phyloP scores from a whole-genome alignment of 1,284 basidiomycete genomes.

The Mycosarcoma mackinlayi region DNA sequence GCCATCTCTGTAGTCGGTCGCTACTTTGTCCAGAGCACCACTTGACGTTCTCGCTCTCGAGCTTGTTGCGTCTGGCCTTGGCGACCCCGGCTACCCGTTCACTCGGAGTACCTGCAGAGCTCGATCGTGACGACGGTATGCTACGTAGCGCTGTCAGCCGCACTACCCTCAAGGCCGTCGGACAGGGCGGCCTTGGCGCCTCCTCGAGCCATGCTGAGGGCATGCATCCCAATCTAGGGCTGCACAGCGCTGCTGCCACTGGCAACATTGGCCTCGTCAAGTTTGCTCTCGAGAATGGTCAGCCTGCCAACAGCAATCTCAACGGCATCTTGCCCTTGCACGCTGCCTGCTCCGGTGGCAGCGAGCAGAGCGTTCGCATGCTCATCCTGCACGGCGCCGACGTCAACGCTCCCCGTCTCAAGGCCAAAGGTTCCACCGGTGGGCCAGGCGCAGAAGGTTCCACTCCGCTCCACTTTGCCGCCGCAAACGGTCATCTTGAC shows the following conservation, averaged over 20 bases:
- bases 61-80: too few relatives aligned
- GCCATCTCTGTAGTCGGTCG: neutral
- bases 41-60: neutral
- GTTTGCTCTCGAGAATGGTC: conserved; percentile 64
- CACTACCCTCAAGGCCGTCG: conserved; percentile 43
- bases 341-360: conserved; percentile 61
- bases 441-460: conserved; percentile 61
- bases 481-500: conserved; percentile 61
- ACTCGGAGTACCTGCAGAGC: neutral
- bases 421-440: conserved; percentile 30
- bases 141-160: conserved; percentile 46
- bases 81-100: neutral
- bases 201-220: conserved; percentile 23
- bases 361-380: conserved; percentile 52
- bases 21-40: neutral
- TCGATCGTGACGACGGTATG: conserved; percentile 12
- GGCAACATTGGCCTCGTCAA: conserved; percentile 65
- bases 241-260: conserved; percentile 60
- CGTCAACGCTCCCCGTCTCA: conserved; percentile 52
- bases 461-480: conserved; percentile 65
- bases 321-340: conserved; percentile 65
- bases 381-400: conserved; percentile 64
- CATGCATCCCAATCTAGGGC: conserved; percentile 54
- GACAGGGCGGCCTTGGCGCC: conserved; percentile 33
- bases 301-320: conserved; percentile 55